phyloP scores from a whole-genome alignment of 2,329 filamentous ascomycete genomes.

The Fusarium luffae region DNA sequence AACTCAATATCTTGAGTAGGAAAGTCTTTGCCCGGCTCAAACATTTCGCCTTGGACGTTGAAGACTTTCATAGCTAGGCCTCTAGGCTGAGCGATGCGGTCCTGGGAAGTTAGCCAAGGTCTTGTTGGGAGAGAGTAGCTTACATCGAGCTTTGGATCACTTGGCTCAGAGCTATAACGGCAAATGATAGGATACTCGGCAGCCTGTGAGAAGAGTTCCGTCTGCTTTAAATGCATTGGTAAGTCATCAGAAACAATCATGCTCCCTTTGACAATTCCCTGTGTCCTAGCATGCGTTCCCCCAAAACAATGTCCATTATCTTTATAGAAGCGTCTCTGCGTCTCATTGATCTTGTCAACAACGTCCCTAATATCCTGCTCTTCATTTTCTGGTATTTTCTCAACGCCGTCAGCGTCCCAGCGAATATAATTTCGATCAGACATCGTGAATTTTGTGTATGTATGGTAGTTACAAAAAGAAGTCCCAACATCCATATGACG shows the following conservation, averaged over 20 bases:
- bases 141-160: slow-evolving; percentile 1
- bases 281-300: slow-evolving; percentile 3
- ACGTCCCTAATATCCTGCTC: background rate
- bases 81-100: background rate
- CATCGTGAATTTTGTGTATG: no score
- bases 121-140: background rate
- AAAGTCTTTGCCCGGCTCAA: background rate
- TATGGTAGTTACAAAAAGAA: no score
- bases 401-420: background rate
- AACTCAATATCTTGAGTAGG: slow-evolving; percentile 3
- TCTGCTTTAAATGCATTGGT: slow-evolving; percentile 1
- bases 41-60: slow-evolving; percentile 4
- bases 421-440: background rate
- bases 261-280: slow-evolving; percentile 1
- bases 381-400: background rate
- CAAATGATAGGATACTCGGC: background rate
- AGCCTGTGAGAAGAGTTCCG: slow-evolving; percentile 6
- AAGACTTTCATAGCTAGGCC: slow-evolving; percentile 4
- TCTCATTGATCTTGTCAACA: background rate
- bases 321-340: slow-evolving; percentile 3
- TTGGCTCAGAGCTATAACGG: background rate
- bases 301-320: slow-evolving; percentile 2
- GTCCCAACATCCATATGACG: background rate
- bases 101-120: background rate
- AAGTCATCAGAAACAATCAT: background rate